Evolutionary conservation across 2,329 filamentous ascomycete genomes (phyloP), one percentile per base, ranked within the genome.

Genomic region (Arthroderma sp.): DNA sequence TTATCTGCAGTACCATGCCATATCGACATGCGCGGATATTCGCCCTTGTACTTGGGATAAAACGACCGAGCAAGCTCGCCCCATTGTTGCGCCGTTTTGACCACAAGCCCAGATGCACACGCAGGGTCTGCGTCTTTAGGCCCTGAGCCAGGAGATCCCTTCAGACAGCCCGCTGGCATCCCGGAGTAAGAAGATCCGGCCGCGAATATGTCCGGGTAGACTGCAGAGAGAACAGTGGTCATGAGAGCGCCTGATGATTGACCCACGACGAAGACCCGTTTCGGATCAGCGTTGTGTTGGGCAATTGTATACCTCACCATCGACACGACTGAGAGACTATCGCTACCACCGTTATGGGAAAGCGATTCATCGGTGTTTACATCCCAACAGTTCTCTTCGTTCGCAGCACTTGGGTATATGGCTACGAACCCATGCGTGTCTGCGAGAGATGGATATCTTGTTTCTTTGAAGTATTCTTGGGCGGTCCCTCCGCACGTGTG

Each of bases 241-340:
- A 76, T 75, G 72, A 75, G 75, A 22, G 65, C 73, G 31, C 72
- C 72, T 0, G 71, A 74, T 31, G 66, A 70, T 31, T 66, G 61
- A 9, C 77, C 76, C 0, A 71, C 75, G 1, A 72, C 72, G 48
- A 71, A 79, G 1, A 79, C 72, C 44, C 65, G 66, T 48, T 54
- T 61, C 29, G 66, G 52, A 52, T 80, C 71, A 28, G 65, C 74
- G 1, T 63, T 61, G 59, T 78, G 77, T 53, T 66, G 66, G 6
- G 56, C 50, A n/a, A 78, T 57, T 3, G 72, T 65, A 52, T 75
- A 78, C 34, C 59, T 63, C 39, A 78, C 74, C 75, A 80, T 79
- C 53, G 73, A 76, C 27, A 70, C 72, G 46, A 80, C 75, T 0
- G 67, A 66, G 36, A 71, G 69, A 40, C 67, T 73, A 56, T 80